phyloP scores from a whole-genome alignment of 2,329 filamentous ascomycete species.

The Dendryphion nanum region DNA sequence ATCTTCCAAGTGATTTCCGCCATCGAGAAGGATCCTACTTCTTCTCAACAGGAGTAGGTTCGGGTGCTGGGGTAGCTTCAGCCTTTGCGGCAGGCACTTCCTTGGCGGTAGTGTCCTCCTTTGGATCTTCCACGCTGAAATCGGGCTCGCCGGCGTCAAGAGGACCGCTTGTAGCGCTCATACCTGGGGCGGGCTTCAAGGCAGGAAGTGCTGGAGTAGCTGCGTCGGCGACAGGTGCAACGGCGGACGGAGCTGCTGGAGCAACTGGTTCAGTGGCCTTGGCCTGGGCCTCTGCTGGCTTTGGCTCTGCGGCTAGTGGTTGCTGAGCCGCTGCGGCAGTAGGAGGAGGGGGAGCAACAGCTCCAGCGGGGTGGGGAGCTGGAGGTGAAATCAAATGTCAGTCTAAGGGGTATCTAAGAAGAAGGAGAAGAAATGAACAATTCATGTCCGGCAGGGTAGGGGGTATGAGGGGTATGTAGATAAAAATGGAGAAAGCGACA shows the following conservation, averaged over 20 bases:
- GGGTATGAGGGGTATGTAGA: too few relatives aligned
- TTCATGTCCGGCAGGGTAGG: too few relatives aligned
- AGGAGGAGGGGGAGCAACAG: conserved; percentile 27
- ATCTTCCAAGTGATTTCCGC: too few relatives aligned
- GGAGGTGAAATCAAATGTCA: conserved; percentile 19
- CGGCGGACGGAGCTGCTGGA: conserved; percentile 4
- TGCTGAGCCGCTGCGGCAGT: conserved; percentile 25
- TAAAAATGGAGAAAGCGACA: too few relatives aligned
- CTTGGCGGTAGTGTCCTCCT: conserved; percentile 8
- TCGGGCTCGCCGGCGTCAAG: conserved; percentile 32
- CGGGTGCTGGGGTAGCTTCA: conserved; percentile 7
- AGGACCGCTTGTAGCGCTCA: conserved; percentile 41
- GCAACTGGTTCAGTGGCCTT: conserved; percentile 12
- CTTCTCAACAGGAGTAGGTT: conserved; percentile 13
- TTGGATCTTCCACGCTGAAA: conserved; percentile 20
- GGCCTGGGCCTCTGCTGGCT: conserved; percentile 15
- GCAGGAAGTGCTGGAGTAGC: conserved; percentile 15
- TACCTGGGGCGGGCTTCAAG: conserved; percentile 31
- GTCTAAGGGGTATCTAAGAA: background rate
- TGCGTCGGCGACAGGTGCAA: background rate
- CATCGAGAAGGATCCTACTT: conserved; percentile 16
- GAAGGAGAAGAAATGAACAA: too few relatives aligned
- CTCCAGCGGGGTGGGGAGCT: conserved; percentile 35
- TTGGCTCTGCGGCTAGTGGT: conserved; percentile 16
- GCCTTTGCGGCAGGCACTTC: conserved; percentile 9